Conservation (phyloP, 1,284 basidiomycete genomes). For the Tausonia pullulans region DNA sequence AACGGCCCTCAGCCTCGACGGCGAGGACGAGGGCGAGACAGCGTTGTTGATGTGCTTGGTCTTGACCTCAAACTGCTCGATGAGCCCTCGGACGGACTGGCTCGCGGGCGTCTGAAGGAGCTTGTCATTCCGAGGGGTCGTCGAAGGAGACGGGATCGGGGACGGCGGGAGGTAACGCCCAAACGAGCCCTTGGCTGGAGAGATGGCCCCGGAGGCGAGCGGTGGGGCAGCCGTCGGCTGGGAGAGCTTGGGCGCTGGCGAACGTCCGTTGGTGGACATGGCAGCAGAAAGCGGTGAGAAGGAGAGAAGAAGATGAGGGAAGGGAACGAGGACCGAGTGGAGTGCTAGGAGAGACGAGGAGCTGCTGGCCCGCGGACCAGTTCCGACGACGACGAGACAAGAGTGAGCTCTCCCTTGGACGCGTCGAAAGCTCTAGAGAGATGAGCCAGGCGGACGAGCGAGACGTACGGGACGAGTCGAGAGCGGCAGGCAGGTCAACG, state of each 20-base stretch:
- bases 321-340: too few relatives aligned
- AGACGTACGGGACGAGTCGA: too few relatives aligned
- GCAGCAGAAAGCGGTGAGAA: neutral
- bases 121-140: neutral
- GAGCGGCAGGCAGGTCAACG: too few relatives aligned
- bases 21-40: neutral
- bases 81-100: neutral
- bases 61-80: slow-evolving; percentile 3
- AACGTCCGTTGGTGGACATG: too few relatives aligned
- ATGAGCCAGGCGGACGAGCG: too few relatives aligned
- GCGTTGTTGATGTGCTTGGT: neutral
- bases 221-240: neutral
- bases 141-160: neutral
- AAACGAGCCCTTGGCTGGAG: neutral
- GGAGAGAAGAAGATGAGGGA: neutral
- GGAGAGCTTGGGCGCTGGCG: neutral
- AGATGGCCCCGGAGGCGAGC: neutral
- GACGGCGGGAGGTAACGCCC: neutral
- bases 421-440: too few relatives aligned
- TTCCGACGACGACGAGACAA: too few relatives aligned
- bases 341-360: neutral
- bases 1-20: neutral
- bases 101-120: neutral
- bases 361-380: too few relatives aligned
- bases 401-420: too few relatives aligned